These are phyloP conservation scores for Metschnikowia kunwiensis DNA, from an alignment of 805 yeast genomes.

Conservation along the genomic window DNA sequence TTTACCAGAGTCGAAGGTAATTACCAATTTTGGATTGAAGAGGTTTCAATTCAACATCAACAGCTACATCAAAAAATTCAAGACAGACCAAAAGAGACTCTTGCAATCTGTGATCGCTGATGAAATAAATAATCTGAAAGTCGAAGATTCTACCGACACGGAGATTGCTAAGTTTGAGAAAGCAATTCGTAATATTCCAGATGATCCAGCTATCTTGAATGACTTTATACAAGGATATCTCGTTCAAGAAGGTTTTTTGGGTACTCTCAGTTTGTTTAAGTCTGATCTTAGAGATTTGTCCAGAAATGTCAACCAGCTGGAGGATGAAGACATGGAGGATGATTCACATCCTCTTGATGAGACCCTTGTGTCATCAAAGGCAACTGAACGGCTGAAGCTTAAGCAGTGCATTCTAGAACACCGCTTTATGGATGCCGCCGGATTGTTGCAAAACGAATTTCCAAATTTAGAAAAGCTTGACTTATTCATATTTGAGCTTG, in stretches of 20 bases:
- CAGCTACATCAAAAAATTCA: conserved; percentile 48
- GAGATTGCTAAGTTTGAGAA: conserved; percentile 16
- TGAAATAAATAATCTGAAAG: conserved; percentile 10
- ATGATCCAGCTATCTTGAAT: conserved; percentile 29
- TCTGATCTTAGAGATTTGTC: conserved; percentile 28
- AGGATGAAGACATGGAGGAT: conserved; percentile 13
- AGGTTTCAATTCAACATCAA: conserved; percentile 62
- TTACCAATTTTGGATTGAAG: conserved; percentile 54
- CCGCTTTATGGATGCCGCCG: conserved; percentile 10
- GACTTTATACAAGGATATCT: conserved; percentile 38
- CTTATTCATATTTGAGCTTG: conserved; percentile 25
- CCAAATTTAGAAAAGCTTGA: conserved; percentile 2
- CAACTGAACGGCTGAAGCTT: conserved; percentile 7
- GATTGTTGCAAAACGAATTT: conserved; percentile 7
- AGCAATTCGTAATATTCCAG: conserved; percentile 23
- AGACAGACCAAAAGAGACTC: conserved; percentile 18
- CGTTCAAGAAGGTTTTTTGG: conserved; percentile 37
- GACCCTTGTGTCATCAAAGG: conserved; percentile 4
- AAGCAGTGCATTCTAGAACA: conserved; percentile 5
- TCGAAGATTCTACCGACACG: neutral
- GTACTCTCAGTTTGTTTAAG: conserved; percentile 33
- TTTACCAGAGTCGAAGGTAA: conserved; percentile 25
- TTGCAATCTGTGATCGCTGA: conserved; percentile 8
- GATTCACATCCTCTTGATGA: neutral
- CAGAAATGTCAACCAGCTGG: conserved; percentile 11